phyloP scores from a whole-genome alignment of 768 basidiomycete genomes.

The Hysterangium stoloniferum region DNA sequence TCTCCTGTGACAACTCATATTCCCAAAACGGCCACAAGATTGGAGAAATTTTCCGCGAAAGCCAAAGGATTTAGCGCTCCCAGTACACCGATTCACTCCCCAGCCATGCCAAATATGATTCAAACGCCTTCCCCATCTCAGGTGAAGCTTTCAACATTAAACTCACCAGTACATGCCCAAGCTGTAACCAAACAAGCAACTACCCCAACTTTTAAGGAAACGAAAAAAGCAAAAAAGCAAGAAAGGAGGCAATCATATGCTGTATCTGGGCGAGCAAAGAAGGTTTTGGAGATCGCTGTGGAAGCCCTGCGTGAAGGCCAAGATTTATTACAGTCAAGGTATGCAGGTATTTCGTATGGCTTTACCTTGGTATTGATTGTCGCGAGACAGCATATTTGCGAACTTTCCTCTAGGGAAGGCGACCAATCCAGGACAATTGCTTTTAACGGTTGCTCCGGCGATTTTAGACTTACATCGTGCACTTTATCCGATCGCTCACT shows the following conservation, averaged over 20 bases:
- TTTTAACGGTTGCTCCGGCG: conserved; percentile 54
- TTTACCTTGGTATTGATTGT: conserved; percentile 10
- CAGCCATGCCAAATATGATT: conserved; percentile 14
- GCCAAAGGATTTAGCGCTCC: conserved; percentile 32
- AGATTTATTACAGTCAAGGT: conserved; percentile 48
- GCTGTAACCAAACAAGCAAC: neutral
- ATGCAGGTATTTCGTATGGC: conserved; percentile 9
- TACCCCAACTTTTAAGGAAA: neutral
- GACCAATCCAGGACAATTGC: conserved; percentile 34
- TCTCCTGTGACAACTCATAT: conserved; percentile 23
- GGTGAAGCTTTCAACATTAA: too few species aligned
- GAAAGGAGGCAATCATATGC: conserved; percentile 46
- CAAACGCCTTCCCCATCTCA: conserved; percentile 18
- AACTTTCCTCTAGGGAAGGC: neutral
- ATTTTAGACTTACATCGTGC: conserved; percentile 76
- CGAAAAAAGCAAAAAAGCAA: neutral
- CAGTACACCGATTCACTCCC: conserved; percentile 17
- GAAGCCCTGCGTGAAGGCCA: conserved; percentile 60
- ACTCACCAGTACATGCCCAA: too few species aligned
- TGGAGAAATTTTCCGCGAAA: conserved; percentile 52
- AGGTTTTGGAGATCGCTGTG: conserved; percentile 48
- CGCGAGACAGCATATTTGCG: conserved; percentile 10
- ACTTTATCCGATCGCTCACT: conserved; percentile 60
- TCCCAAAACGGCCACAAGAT: conserved; percentile 44
- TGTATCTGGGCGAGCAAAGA: conserved; percentile 51